Evolutionary conservation across 2,329 filamentous ascomycete genomes (phyloP), one percentile per base, ranked within the genome.

Genomic region (Sordariomycetes sp.): DNA sequence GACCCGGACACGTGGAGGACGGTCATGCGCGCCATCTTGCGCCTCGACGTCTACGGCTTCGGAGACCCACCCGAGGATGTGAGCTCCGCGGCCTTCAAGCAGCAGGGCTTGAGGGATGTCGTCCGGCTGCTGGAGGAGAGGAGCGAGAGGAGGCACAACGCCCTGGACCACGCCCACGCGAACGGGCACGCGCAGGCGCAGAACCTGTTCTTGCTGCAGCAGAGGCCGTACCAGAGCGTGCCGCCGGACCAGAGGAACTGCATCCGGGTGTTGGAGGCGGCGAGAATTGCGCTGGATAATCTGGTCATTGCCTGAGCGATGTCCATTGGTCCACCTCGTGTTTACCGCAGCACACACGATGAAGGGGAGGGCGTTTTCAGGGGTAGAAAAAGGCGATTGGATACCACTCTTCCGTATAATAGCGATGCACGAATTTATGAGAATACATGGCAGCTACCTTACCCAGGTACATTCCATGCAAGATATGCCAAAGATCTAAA

Each of bases 41-140:
- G 65, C 38, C 44, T 70, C 10, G 75, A 79, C 44, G 65, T 79
- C 7, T 75, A 79, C 47, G 75, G 75, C 1, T 46, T 71, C 19
- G 46, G 50, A 10, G 44, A 46, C 16, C 18, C 20, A 8, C 18
- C 17, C 14, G 39, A 42, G 29, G 41, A 44, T 4, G 6, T 14
- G 8, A 30, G 32, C 33, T 16, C 31, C 6, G 30, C 15, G 15
- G 4, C 11, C n/a, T 11, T 31, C 14, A 44, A 53, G 25, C 66
- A 70, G 29, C 55, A 64, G 16, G 73, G 73, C 0, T 55, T 79
- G 4, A 68, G 61, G 46, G 72, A 74, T 34, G 64, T 79, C 23
- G 60, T 78, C 19, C 46, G 51, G 9, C 53, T 65, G 39, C 63
- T 79, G 52, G 72, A 78, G 45, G 58, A 65, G 40, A 61, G 65